Conservation (phyloP, 1,284 basidiomycete species). For the Hemileia vastatrix region DNA sequence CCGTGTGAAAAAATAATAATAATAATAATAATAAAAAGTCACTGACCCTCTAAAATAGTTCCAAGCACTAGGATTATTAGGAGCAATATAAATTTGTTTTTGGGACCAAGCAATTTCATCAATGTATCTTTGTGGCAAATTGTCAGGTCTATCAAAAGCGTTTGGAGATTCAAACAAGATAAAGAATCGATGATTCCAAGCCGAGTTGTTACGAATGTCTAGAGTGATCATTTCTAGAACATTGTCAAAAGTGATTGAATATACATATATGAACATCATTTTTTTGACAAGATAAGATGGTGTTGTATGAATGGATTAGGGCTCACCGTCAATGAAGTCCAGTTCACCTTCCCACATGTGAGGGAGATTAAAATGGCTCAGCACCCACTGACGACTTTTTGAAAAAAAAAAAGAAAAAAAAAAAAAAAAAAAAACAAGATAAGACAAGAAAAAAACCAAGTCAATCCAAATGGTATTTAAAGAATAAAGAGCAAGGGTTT, state of each 20-base stretch:
- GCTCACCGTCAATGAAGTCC: conserved; percentile 6
- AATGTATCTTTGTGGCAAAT: no score
- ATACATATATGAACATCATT: conserved; percentile 48
- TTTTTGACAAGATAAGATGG: not conserved
- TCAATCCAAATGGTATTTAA: no score
- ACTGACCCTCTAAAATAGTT: conserved; percentile 70
- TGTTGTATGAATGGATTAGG: conserved; percentile 3
- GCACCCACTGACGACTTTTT: conserved; percentile 67
- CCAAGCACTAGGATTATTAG: conserved; percentile 87
- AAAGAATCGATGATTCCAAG: conserved; percentile 97
- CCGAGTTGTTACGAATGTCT: conserved; percentile 91
- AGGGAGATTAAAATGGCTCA: conserved; percentile 59
- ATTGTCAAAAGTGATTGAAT: conserved; percentile 64
- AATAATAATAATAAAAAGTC: not conserved
- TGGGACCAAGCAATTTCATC: conserved; percentile 50
- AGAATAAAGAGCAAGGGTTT: no score
- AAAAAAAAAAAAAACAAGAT: not conserved
- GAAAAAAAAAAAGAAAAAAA: not conserved
- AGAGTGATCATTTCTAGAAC: conserved; percentile 61
- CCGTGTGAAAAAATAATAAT: not conserved
- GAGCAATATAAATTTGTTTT: conserved; percentile 68
- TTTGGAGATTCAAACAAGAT: conserved; percentile 57
- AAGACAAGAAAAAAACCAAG: not conserved
- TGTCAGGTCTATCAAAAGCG: no score
- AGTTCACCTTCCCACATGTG: conserved; percentile 23